These are phyloP conservation scores for Phoma sp. DNA, from an alignment of 2,329 filamentous ascomycete genomes.

Conservation along the genomic window DNA sequence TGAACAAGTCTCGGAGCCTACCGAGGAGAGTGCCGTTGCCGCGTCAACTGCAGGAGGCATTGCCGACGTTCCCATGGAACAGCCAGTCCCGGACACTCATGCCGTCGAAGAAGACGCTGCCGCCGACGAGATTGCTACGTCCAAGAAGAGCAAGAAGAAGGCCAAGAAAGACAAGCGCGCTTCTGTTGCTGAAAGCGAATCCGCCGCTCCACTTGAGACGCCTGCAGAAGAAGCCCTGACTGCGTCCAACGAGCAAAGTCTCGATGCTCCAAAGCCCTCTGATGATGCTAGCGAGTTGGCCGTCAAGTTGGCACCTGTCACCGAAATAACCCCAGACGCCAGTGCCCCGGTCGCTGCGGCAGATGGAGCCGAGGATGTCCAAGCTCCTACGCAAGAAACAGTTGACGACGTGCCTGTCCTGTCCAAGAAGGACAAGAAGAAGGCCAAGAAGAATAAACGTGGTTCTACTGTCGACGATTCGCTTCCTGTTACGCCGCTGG, in stretches of 20 bases:
- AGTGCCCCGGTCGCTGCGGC: not conserved
- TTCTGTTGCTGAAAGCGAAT: not conserved
- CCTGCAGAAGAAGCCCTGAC: not conserved
- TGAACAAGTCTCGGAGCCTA: not conserved
- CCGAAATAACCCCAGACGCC: not conserved
- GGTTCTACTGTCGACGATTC: slow-evolving; percentile 8
- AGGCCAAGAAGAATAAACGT: slow-evolving; percentile 28
- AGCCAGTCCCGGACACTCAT: not conserved
- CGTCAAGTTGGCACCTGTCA: not conserved
- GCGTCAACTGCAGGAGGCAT: not conserved
- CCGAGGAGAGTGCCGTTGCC: not conserved
- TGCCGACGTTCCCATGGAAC: not conserved
- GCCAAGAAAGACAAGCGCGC: not conserved
- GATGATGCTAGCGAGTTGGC: not conserved
- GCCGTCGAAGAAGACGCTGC: not conserved
- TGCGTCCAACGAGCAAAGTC: not conserved
- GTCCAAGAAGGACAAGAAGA: slow-evolving; percentile 24
- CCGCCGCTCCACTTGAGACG: not conserved
- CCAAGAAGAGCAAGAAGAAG: slow-evolving; percentile 23
- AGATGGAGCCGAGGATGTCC: not conserved
- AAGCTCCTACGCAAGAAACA: not conserved
- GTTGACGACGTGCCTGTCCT: not conserved
- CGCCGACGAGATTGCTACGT: not conserved
- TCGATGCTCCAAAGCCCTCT: not conserved
- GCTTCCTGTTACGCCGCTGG: not conserved